These are phyloP conservation scores for Gastrodia elata DNA, from an alignment of 106 monocot species.

Conservation along the genomic window DNA sequence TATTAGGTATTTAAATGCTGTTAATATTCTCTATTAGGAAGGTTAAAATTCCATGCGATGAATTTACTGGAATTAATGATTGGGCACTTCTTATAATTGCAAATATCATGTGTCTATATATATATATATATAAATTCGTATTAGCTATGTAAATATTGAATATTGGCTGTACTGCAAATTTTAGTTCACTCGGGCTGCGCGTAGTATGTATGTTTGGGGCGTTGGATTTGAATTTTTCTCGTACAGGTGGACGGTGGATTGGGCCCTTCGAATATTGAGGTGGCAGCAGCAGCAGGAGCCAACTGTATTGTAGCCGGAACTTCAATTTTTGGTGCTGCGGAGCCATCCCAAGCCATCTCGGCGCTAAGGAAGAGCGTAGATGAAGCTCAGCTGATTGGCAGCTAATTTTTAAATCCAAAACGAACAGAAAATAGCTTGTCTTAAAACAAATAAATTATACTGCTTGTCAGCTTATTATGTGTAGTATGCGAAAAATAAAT, in stretches of 20 bases:
- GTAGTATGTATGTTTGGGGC: not conserved
- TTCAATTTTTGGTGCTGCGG: slow-evolving; percentile 70
- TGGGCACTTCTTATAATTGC: too few species aligned
- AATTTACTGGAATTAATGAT: too few species aligned
- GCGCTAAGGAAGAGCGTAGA: slow-evolving; percentile 56
- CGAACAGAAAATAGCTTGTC: not conserved
- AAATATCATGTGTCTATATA: too few species aligned
- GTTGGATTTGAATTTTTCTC: not conserved
- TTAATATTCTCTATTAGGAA: too few species aligned
- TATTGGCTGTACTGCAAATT: too few species aligned
- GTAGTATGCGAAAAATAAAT: too few species aligned
- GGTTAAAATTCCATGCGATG: too few species aligned
- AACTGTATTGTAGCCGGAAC: slow-evolving; percentile 96
- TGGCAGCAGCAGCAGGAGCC: slow-evolving; percentile 77
- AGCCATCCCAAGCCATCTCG: slow-evolving; percentile 59
- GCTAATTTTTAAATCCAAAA: slow-evolving; percentile 4
- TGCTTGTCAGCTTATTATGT: not conserved
- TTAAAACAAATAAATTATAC: not conserved
- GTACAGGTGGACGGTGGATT: slow-evolving; percentile 90
- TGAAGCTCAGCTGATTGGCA: slow-evolving; percentile 34
- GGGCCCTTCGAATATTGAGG: slow-evolving; percentile 81
- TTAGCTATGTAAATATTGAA: too few species aligned
- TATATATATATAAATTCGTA: too few species aligned
- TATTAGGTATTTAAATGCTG: too few species aligned
- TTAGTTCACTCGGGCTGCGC: not conserved